Evolutionary conservation across 768 basidiomycete genomes (phyloP).

Genomic region (Collybiopsis luxurians): DNA sequence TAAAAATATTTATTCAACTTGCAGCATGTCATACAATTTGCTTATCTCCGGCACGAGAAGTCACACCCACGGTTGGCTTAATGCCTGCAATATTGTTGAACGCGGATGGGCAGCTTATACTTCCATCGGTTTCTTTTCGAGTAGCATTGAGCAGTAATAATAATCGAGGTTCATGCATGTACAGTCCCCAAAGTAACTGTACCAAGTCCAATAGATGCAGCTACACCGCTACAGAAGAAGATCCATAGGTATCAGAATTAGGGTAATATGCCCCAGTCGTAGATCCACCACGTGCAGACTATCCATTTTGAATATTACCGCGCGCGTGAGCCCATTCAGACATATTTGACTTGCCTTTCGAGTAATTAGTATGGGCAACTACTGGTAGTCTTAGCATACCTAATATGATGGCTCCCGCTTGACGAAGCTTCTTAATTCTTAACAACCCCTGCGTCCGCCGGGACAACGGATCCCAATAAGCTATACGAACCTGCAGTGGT

Average conservation of each 20-base stretch:
- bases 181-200: conserved; percentile 46
- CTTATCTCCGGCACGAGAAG: conserved; percentile 56
- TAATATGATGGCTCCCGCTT: conserved; percentile 33
- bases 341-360: conserved; percentile 37
- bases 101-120: conserved; percentile 50
- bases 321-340: conserved; percentile 41
- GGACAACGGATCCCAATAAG: conserved; percentile 29
- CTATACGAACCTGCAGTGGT: conserved; percentile 38
- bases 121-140: conserved; percentile 56
- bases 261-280: conserved; percentile 48
- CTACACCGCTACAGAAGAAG: conserved; percentile 56
- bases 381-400: conserved; percentile 15
- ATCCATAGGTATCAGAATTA: conserved; percentile 53
- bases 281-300: conserved; percentile 36
- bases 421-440: conserved; percentile 26
- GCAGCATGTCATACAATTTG: not conserved
- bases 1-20: not conserved
- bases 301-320: conserved; percentile 11
- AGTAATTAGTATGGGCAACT: not conserved
- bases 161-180: no score
- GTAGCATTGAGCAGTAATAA: no score
- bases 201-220: conserved; percentile 48
- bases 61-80: conserved; percentile 59
- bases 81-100: conserved; percentile 57
- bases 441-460: conserved; percentile 31